These are phyloP conservation scores for Ilex asprella DNA, from an alignment of 257 asterid genomes.

Conservation along the genomic window DNA sequence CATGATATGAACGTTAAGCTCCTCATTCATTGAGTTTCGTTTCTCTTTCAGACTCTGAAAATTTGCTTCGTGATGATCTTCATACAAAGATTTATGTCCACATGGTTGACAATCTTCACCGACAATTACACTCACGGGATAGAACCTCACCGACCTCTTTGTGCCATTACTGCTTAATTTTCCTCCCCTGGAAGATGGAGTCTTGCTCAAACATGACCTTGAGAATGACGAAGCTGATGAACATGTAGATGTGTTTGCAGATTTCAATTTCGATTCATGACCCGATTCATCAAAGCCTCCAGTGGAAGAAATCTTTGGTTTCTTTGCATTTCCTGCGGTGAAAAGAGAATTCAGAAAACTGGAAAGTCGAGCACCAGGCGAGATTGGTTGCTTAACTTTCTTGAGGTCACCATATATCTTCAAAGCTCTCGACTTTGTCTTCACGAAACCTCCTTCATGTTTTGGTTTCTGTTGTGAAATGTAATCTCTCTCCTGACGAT, in stretches of 20 bases:
- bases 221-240: constrained; percentile 89
- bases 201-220: constrained; percentile 82
- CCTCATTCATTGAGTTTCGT: constrained; percentile 27
- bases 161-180: constrained; percentile 36
- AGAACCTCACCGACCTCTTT: constrained; percentile 73
- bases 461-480: constrained; percentile 32
- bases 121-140: constrained; percentile 63
- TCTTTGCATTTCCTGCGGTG: constrained; percentile 51
- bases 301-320: constrained; percentile 30
- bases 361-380: constrained; percentile 76
- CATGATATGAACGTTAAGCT: constrained; percentile 42
- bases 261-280: constrained; percentile 21
- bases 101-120: constrained; percentile 66
- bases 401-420: constrained; percentile 74
- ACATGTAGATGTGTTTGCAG: constrained; percentile 59
- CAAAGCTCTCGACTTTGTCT: constrained; percentile 63
- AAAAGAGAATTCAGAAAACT: constrained; percentile 71
- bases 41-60: constrained; percentile 7
- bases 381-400: constrained; percentile 82
- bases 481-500: constrained; percentile 7
- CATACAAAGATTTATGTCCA: constrained; percentile 41
- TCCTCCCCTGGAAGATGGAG: constrained; percentile 71
- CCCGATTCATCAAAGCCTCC: constrained; percentile 10
- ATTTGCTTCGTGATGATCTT: constrained; percentile 13
- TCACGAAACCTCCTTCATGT: constrained; percentile 49